These are phyloP conservation scores for Aureobasidium sp. DNA, from an alignment of 2,329 filamentous ascomycete species.

Conservation along the genomic window DNA sequence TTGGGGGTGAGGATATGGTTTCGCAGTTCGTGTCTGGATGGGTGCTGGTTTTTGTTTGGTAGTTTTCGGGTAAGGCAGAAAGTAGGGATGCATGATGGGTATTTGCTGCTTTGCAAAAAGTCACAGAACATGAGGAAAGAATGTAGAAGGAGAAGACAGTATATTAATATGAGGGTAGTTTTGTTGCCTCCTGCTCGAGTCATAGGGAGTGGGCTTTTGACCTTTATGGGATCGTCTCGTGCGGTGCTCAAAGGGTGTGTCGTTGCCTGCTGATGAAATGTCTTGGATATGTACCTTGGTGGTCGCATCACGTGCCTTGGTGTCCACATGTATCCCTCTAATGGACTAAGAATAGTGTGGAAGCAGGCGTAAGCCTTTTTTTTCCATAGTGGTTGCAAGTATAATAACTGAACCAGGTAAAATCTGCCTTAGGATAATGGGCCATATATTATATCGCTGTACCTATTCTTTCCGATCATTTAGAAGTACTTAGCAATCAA, in stretches of 20 bases:
- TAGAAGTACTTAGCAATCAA: slow-evolving; percentile 21
- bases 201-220: neutral
- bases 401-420: neutral
- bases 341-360: neutral
- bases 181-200: neutral
- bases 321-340: neutral
- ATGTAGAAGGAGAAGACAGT: neutral
- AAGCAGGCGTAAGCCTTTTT: neutral
- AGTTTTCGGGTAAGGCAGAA: neutral
- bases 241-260: neutral
- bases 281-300: slow-evolving; percentile 1
- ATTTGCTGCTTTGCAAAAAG: neutral
- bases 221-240: neutral
- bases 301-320: neutral
- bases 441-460: no score
- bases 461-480: neutral
- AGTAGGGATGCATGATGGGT: neutral
- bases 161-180: neutral
- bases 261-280: slow-evolving; percentile 1
- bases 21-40: neutral
- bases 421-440: neutral
- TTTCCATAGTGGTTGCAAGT: neutral
- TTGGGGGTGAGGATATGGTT: neutral
- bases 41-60: neutral
- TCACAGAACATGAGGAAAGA: neutral